phyloP scores from a whole-genome alignment of 2,329 filamentous ascomycete species.

The Neofusicoccum laricinum region DNA sequence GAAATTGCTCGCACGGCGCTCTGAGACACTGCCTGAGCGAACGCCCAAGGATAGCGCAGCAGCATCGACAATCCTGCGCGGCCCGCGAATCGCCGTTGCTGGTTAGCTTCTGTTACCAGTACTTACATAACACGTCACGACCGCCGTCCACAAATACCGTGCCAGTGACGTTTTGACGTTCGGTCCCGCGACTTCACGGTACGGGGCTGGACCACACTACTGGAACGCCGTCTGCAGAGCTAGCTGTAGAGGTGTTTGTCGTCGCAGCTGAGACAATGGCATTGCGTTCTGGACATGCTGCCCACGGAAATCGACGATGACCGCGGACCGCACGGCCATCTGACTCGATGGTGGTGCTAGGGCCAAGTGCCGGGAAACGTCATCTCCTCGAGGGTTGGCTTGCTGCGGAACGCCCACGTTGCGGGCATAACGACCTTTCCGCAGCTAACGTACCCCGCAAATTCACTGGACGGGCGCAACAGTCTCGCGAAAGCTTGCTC shows the following conservation, averaged over 20 bases:
- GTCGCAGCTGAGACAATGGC: neutral
- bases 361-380: slow-evolving; percentile 1
- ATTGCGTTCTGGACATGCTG: neutral
- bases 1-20: neutral
- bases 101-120: neutral
- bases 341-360: too few species aligned
- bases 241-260: neutral
- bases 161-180: neutral
- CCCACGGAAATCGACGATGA: neutral
- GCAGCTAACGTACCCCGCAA: slow-evolving; percentile 8
- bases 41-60: neutral
- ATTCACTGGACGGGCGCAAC: neutral
- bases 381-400: neutral
- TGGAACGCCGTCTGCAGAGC: neutral
- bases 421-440: neutral
- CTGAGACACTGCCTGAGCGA: neutral
- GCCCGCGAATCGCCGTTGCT: too few species aligned
- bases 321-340: neutral
- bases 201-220: neutral
- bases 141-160: neutral
- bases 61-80: neutral
- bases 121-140: neutral
- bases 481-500: neutral
- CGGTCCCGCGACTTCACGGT: neutral
- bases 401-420: neutral